Evolutionary conservation across 108 stramenopile genomes (phyloP).

Genomic region (Nannochloropsis salina): DNA sequence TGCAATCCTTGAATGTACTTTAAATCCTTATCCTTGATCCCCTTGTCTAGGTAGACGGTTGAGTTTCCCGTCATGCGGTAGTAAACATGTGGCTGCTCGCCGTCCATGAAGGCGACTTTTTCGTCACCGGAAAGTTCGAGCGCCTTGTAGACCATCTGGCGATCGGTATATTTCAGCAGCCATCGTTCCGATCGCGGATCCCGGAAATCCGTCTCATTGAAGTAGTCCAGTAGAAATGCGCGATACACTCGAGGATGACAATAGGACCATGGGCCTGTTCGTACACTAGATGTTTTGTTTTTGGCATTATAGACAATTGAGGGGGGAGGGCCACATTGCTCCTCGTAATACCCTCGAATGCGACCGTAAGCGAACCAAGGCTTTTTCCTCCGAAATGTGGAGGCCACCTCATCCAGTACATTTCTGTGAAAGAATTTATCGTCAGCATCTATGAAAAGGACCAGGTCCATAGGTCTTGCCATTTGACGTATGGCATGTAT

Average conservation of each 20-base stretch:
- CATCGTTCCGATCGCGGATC: background rate
- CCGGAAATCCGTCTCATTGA: background rate
- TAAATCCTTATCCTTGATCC: background rate
- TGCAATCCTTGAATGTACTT: background rate
- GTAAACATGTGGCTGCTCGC: constrained; percentile 6
- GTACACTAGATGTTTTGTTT: background rate
- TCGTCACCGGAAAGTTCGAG: background rate
- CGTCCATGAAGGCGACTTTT: constrained; percentile 6
- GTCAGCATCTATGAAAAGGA: constrained; percentile 1
- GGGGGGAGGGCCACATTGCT: background rate
- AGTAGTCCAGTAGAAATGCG: background rate
- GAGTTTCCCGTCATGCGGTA: background rate
- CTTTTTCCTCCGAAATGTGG: background rate
- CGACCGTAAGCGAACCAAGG: background rate
- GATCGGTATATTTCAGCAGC: background rate
- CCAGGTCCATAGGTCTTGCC: background rate
- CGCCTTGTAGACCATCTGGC: constrained; percentile 9
- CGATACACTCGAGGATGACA: constrained; percentile 5
- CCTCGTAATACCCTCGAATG: constrained; percentile 17
- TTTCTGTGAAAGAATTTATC: background rate
- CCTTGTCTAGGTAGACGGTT: background rate
- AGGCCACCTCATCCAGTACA: background rate
- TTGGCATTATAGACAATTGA: background rate
- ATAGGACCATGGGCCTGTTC: background rate
- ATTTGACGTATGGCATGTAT: background rate